Conservation (phyloP, 257 asterid species). For the Solanum etuberosum region DNA sequence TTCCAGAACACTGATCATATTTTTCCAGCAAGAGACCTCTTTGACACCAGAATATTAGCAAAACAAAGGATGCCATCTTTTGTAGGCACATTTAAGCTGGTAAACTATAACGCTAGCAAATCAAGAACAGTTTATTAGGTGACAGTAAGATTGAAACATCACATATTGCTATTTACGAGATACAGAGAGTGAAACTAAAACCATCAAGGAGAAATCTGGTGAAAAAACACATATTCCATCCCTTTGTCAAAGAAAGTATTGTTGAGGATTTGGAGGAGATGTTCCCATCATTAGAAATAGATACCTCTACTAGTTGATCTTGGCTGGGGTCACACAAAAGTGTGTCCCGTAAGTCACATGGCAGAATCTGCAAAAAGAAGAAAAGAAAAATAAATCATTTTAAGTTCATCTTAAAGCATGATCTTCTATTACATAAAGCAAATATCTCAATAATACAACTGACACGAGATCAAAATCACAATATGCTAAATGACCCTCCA, state of each 20-base stretch:
- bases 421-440: background rate
- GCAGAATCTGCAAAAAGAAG: constrained; percentile 39
- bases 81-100: background rate
- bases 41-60: background rate
- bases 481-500: background rate
- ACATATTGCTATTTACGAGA: background rate
- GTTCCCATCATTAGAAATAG: background rate
- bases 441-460: background rate
- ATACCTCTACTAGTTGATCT: constrained; percentile 54
- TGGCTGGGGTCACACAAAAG: constrained; percentile 28
- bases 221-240: background rate
- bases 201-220: background rate
- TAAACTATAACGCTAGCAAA: background rate
- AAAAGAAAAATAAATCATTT: background rate
- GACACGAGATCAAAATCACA: background rate
- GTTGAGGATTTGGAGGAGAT: no score
- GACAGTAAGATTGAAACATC: background rate
- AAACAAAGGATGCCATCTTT: background rate
- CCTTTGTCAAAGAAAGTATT: background rate
- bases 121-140: background rate
- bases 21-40: background rate
- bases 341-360: constrained; percentile 45
- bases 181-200: background rate
- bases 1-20: background rate
- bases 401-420: background rate